A percentile compares a stretch with the other conserved stretches of the same genome.
phyloP scores from a whole-genome alignment of 1,284 basidiomycete species.

The Cutaneotrichosporon mucoides region DNA sequence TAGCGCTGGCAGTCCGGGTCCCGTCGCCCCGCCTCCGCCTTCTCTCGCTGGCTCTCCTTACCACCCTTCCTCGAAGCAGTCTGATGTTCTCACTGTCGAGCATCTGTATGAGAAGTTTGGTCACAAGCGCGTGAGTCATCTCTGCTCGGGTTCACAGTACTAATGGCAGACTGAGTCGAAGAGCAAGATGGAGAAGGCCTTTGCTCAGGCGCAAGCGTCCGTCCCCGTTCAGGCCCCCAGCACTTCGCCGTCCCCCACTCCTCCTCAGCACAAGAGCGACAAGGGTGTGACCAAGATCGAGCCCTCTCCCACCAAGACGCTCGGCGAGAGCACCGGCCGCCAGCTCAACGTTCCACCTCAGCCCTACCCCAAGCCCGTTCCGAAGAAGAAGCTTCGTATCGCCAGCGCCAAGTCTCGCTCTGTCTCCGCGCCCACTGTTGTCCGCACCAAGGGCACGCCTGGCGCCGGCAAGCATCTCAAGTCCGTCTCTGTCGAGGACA shows the following conservation, averaged over 20 bases:
- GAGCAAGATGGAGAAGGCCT: not conserved
- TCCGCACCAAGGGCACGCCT: slow-evolving; percentile 34
- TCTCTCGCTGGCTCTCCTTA: not conserved
- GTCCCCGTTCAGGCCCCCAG: too few relatives aligned
- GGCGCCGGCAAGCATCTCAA: slow-evolving; percentile 39
- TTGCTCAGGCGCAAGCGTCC: too few relatives aligned
- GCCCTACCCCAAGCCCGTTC: not conserved
- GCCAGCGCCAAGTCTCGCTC: not conserved
- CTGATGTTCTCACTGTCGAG: slow-evolving; percentile 36
- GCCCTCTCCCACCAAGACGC: not conserved
- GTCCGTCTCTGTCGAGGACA: not conserved
- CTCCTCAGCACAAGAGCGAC: not conserved
- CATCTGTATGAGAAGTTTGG: slow-evolving; percentile 37
- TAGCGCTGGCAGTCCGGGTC: not conserved
- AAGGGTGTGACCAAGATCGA: not conserved
- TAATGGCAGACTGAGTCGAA: slow-evolving; percentile 3
- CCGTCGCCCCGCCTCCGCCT: not conserved
- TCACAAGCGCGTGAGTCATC: slow-evolving; percentile 6
- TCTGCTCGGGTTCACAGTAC: not conserved
- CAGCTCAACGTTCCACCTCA: slow-evolving; percentile 1
- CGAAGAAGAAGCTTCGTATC: slow-evolving; percentile 6
- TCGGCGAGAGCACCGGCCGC: slow-evolving; percentile 7
- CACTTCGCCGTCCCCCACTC: too few relatives aligned
- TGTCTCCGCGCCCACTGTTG: not conserved
- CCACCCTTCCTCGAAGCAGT: not conserved